A percentile compares a stretch with the other conserved stretches of the same genome.
Conservation (phyloP, 2,329 filamentous ascomycete genomes). For the Berkeleyomyces basicola region DNA sequence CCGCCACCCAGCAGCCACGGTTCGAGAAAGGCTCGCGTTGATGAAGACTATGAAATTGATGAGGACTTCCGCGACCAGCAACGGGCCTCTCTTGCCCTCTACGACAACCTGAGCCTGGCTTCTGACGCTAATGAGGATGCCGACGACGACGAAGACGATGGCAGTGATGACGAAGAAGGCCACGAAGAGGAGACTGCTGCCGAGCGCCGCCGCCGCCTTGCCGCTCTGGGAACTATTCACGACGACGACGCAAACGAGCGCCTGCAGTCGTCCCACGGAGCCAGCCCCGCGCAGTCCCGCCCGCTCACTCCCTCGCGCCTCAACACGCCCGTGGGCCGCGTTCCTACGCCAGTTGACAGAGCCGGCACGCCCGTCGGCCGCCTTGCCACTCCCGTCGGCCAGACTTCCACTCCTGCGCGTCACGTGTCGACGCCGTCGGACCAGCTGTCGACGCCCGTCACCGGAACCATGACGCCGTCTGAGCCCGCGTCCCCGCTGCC, state of each 20-base stretch:
- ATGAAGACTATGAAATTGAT: neutral
- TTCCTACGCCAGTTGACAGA: conserved; percentile 26
- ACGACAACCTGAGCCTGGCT: neutral
- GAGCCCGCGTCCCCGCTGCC: conserved; percentile 26
- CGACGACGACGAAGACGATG: conserved; percentile 44
- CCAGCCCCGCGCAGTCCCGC: conserved; percentile 27
- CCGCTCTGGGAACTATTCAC: conserved; percentile 47
- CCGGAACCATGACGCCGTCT: conserved; percentile 26
- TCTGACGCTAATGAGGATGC: neutral
- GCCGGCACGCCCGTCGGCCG: conserved; percentile 21
- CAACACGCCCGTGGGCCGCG: conserved; percentile 27
- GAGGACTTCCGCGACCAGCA: neutral
- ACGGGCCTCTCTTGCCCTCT: neutral
- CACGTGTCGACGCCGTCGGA: conserved; percentile 24
- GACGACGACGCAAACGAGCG: conserved; percentile 42
- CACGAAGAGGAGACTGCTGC: conserved; percentile 53
- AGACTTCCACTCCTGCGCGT: conserved; percentile 33
- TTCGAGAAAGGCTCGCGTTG: neutral
- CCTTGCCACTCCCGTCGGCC: conserved; percentile 23
- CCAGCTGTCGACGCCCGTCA: conserved; percentile 15
- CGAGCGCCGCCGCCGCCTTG: conserved; percentile 55
- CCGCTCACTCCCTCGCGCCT: conserved; percentile 48
- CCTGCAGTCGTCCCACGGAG: conserved; percentile 42
- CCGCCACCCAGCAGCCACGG: neutral
- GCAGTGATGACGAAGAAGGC: conserved; percentile 24